Evolutionary conservation across 2,329 filamentous ascomycete species (phyloP).

Genomic region (Cercospora beticola): DNA sequence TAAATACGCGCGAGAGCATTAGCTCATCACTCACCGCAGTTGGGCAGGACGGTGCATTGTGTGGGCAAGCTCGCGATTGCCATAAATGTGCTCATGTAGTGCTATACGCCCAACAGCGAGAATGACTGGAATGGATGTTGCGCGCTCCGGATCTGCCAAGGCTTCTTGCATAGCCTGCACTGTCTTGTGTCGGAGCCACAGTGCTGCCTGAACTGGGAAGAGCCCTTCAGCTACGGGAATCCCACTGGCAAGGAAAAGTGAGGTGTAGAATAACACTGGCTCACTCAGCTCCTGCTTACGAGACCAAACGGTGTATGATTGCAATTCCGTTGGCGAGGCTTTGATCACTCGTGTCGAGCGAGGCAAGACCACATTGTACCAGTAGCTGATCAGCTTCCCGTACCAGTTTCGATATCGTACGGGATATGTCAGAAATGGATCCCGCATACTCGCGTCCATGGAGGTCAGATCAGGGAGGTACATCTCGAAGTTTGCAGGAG

Average conservation of each 20-base stretch:
- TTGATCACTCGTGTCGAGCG: conserved; percentile 23
- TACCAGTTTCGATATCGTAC: conserved; percentile 27
- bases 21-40: conserved; percentile 7
- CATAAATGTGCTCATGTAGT: conserved; percentile 30
- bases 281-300: conserved; percentile 26
- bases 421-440: conserved; percentile 28
- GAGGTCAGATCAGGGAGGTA: conserved; percentile 17
- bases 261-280: conserved; percentile 28
- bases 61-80: conserved; percentile 23
- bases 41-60: conserved; percentile 26
- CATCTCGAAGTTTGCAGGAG: conserved; percentile 17
- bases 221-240: conserved; percentile 26
- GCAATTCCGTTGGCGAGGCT: conserved; percentile 15
- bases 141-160: conserved; percentile 22
- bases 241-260: conserved; percentile 27
- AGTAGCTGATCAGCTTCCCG: conserved; percentile 26
- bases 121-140: conserved; percentile 27
- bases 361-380: conserved; percentile 24
- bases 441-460: conserved; percentile 24
- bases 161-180: conserved; percentile 29
- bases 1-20: background rate
- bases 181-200: conserved; percentile 23
- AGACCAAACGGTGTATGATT: conserved; percentile 24
- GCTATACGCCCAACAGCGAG: conserved; percentile 30
- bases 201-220: conserved; percentile 20